Conservation (phyloP, 768 basidiomycete genomes). For the Neoboletus subvelutipes region DNA sequence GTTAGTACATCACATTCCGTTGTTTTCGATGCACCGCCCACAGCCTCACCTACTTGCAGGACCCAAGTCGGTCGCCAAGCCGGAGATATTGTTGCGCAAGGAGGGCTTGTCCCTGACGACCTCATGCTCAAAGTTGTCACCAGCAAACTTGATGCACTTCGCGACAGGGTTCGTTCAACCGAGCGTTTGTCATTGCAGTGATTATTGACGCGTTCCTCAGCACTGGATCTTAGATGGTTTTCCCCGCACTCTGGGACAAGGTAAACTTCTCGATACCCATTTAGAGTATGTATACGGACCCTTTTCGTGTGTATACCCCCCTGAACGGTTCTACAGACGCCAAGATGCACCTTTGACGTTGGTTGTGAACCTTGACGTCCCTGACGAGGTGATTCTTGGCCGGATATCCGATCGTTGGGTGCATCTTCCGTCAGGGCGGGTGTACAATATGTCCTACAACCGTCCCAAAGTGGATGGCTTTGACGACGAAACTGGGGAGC, state of each 20-base stretch:
- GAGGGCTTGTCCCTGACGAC: constrained; percentile 76
- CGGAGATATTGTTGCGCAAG: constrained; percentile 75
- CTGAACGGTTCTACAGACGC: constrained; percentile 40
- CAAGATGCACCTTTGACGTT: constrained; percentile 69
- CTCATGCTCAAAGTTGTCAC: constrained; percentile 77
- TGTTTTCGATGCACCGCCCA: not conserved
- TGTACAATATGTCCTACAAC: constrained; percentile 90
- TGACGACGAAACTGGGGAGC: constrained; percentile 87
- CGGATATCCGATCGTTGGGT: constrained; percentile 92
- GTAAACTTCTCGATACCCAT: constrained; percentile 71
- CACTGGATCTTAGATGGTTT: constrained; percentile 95
- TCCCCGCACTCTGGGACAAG: constrained; percentile 86
- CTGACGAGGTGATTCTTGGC: constrained; percentile 79
- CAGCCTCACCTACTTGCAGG: constrained; percentile 35
- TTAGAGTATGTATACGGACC: constrained; percentile 50
- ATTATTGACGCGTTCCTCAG: constrained; percentile 35
- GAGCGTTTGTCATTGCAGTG: not conserved
- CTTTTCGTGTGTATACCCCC: not conserved
- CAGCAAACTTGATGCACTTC: constrained; percentile 63
- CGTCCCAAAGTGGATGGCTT: constrained; percentile 73
- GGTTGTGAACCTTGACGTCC: constrained; percentile 85
- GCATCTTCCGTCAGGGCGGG: constrained; percentile 82
- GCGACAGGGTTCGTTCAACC: constrained; percentile 54
- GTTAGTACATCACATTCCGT: constrained; percentile 1
- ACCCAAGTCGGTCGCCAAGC: constrained; percentile 74